Conservation (phyloP, 2,329 filamentous ascomycete species). For the Nemania serpens region DNA sequence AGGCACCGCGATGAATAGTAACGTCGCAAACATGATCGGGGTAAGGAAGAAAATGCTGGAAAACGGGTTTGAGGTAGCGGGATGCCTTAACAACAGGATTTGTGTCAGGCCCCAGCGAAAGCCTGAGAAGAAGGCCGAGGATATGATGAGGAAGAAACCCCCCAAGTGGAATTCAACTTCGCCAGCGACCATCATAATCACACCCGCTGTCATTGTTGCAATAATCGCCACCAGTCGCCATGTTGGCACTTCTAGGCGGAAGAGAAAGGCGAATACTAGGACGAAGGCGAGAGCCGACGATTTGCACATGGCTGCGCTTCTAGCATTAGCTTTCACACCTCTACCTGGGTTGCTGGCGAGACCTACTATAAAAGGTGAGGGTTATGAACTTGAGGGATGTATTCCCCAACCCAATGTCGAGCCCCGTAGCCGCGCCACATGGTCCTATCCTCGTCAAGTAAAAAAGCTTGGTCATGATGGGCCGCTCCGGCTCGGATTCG, state of each 20-base stretch:
- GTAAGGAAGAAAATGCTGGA: constrained; percentile 97
- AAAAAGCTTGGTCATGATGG: constrained; percentile 86
- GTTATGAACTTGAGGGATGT: constrained; percentile 96
- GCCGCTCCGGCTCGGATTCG: constrained; percentile 57
- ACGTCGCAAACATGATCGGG: constrained; percentile 89
- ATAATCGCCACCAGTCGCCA: constrained; percentile 87
- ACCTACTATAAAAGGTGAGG: constrained; percentile 89
- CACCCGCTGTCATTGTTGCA: constrained; percentile 85
- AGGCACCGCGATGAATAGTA: constrained; percentile 80
- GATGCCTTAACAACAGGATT: constrained; percentile 90
- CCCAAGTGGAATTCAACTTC: constrained; percentile 86
- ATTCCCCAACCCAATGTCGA: constrained; percentile 96
- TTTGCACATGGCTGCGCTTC: constrained; percentile 84
- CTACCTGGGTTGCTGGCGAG: not conserved
- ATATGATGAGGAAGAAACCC: constrained; percentile 91
- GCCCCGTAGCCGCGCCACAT: constrained; percentile 87
- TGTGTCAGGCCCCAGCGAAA: constrained; percentile 99
- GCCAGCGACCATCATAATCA: constrained; percentile 97
- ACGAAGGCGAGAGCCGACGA: constrained; percentile 95
- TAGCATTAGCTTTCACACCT: constrained; percentile 11
- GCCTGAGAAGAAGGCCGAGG: constrained; percentile 90
- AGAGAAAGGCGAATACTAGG: constrained; percentile 90
- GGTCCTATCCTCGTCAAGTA: constrained; percentile 91
- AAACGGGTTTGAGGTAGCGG: constrained; percentile 94
- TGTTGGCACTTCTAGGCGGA: constrained; percentile 86